Percentiles rank a stretch among this genome's conserved stretches.
These are phyloP conservation scores for Scutellaria barbata DNA, from an alignment of 257 asterid genomes.

Conservation along the genomic window DNA sequence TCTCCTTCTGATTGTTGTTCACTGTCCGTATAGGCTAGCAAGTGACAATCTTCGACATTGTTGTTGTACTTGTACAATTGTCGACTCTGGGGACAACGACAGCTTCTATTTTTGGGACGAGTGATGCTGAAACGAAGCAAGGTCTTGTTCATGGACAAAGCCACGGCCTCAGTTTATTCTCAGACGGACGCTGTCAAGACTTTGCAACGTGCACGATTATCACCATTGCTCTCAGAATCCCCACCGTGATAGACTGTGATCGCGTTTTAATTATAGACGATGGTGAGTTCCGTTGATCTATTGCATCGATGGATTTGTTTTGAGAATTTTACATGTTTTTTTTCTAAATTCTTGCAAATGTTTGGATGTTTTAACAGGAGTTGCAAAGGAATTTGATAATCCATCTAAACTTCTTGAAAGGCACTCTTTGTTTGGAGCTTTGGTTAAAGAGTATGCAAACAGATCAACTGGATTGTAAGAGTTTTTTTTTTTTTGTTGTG, in stretches of 20 bases:
- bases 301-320: background rate
- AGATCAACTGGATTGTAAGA: constrained; percentile 57
- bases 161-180: constrained; percentile 89
- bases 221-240: constrained; percentile 84
- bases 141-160: constrained; percentile 79
- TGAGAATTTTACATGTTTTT: too few relatives aligned
- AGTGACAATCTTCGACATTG: background rate
- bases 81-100: constrained; percentile 77
- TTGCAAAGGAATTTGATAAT: constrained; percentile 62
- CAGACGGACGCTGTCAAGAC: constrained; percentile 68
- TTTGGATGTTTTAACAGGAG: constrained; percentile 41
- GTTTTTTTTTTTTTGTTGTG: background rate
- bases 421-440: constrained; percentile 58
- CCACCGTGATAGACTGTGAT: constrained; percentile 75
- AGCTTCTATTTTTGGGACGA: constrained; percentile 77
- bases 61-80: constrained; percentile 38
- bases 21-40: background rate
- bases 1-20: background rate
- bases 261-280: constrained; percentile 65
- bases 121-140: constrained; percentile 67
- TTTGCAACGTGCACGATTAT: constrained; percentile 64
- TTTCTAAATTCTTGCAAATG: background rate
- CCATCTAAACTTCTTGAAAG: constrained; percentile 61
- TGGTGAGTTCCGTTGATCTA: constrained; percentile 52
- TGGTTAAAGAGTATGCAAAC: constrained; percentile 70